Evolutionary conservation across 768 basidiomycete genomes (phyloP), one percentile per base, ranked within the genome.

Genomic region (Xerocomellus dryophilus): DNA sequence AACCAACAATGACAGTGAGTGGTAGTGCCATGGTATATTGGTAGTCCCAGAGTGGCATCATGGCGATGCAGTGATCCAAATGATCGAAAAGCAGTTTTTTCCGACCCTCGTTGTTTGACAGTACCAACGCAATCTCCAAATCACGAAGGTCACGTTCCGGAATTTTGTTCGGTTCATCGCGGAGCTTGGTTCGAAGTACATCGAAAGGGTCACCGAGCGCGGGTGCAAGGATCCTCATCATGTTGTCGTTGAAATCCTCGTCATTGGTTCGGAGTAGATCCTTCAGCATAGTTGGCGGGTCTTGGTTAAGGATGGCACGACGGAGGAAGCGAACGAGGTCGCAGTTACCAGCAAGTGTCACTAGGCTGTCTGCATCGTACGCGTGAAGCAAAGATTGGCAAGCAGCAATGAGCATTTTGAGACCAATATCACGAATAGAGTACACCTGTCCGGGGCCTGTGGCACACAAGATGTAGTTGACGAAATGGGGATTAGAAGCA

Each of bases 261-360:
- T 42, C 18, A n/a, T n/a, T n/a, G n/a, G n/a, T n/a, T n/a, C n/a
- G n/a, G n/a, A n/a, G 39, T 21, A 52, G 21, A 27, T 52, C 31
- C 27, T 52, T 17, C 38, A 56, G 50, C 7, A 53, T 53, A 12
- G 21, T 53, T 14, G 52, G 52, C 7, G 52, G 46, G n/a, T 53
- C 52, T 29, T 53, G 31, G 5, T 6, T 15, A 9, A n/a, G 25
- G 42, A 53, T 35, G 23, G 44, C 52, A 7, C 52, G 34, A 35
- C 34, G 52, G 6, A 53, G 38, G 35, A 53, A 47, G 10, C 45
- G 45, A 21, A 34, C 42, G 15, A 53, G 35, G 32, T 53, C 45
- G 9, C 52, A 47, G 2, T 41, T 10, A 35, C 21, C 8, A 35
- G 52, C 31, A 9, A 53, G 32, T 32, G 23, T 7, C 38, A 18